Evolutionary conservation across 495 filamentous ascomycete species (phyloP).

Genomic region (Aspergillus campestris): DNA sequence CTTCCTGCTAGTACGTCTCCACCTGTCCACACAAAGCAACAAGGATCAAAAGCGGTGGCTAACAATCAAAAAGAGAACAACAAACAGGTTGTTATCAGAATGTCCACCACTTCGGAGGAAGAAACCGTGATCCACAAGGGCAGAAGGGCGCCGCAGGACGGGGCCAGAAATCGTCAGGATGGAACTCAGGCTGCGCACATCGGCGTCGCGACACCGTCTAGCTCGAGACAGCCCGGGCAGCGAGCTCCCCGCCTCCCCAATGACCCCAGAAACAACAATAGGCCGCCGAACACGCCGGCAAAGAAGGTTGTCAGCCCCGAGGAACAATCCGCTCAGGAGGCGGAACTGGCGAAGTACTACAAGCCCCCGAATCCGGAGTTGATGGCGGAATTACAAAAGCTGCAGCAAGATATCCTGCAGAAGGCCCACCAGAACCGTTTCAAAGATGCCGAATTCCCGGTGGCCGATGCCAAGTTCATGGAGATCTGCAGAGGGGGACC

Average conservation of each 20-base stretch:
- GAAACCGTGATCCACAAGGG: background rate
- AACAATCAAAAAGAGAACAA: background rate
- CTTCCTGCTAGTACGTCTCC: too few species aligned
- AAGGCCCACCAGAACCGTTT: slow-evolving; percentile 7
- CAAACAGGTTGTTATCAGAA: background rate
- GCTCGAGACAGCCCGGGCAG: too few species aligned
- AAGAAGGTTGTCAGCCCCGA: too few species aligned
- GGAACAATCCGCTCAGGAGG: too few species aligned
- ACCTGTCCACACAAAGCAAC: background rate
- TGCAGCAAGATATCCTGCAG: slow-evolving; percentile 9
- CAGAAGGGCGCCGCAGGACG: background rate
- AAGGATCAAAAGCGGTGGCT: background rate
- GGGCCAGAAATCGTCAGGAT: too few species aligned
- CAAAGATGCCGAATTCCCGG: slow-evolving; percentile 1
- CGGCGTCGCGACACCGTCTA: too few species aligned
- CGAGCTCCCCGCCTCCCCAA: too few species aligned
- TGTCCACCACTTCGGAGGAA: background rate
- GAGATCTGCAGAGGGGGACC: slow-evolving; percentile 14
- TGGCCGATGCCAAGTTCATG: slow-evolving; percentile 12
- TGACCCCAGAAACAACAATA: too few species aligned
- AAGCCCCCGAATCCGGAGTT: background rate
- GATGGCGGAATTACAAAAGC: slow-evolving; percentile 9
- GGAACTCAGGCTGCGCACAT: too few species aligned
- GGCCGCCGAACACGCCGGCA: too few species aligned
- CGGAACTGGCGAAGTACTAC: too few species aligned